These are phyloP conservation scores for Arthrobotrys pseudoclavata DNA, from an alignment of 2,329 filamentous ascomycete genomes.

Conservation along the genomic window DNA sequence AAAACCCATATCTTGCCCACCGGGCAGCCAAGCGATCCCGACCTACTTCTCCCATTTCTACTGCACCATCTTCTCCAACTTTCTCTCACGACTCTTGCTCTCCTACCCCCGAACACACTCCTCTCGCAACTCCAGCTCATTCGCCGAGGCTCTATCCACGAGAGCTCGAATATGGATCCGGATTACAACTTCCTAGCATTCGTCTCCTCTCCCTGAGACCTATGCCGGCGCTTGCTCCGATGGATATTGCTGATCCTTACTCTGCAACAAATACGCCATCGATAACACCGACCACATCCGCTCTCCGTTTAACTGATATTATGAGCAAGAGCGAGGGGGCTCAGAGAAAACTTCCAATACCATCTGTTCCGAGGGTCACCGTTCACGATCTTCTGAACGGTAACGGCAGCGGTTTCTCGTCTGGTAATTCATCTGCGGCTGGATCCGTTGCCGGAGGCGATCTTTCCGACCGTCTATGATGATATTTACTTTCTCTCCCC, in stretches of 20 bases:
- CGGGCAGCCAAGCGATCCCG: conserved; percentile 87
- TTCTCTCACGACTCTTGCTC: conserved; percentile 97
- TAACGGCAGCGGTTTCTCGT: conserved; percentile 72
- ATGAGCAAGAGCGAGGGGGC: conserved; percentile 89
- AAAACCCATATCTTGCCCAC: conserved; percentile 81
- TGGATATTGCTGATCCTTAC: conserved; percentile 70
- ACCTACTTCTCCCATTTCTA: conserved; percentile 94
- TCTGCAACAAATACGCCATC: conserved; percentile 61
- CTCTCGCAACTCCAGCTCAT: conserved; percentile 94
- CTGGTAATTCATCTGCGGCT: conserved; percentile 81
- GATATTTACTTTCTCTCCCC: not conserved
- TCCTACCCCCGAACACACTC: conserved; percentile 97
- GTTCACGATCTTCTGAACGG: conserved; percentile 85
- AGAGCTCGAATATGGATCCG: conserved; percentile 74
- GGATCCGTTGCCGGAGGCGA: conserved; percentile 83
- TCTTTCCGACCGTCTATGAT: conserved; percentile 72
- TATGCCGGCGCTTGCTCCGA: conserved; percentile 77
- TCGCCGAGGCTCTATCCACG: conserved; percentile 79
- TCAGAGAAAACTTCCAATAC: conserved; percentile 90
- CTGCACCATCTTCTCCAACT: conserved; percentile 93
- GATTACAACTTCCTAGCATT: conserved; percentile 87
- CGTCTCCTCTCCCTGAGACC: conserved; percentile 78
- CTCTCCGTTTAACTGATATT: conserved; percentile 89
- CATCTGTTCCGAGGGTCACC: conserved; percentile 88
- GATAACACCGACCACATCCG: conserved; percentile 68